A percentile compares a stretch with the other conserved stretches of the same genome.
These are phyloP conservation scores for Pyricularia grisea DNA, from an alignment of 2,329 filamentous ascomycete genomes.

Conservation along the genomic window DNA sequence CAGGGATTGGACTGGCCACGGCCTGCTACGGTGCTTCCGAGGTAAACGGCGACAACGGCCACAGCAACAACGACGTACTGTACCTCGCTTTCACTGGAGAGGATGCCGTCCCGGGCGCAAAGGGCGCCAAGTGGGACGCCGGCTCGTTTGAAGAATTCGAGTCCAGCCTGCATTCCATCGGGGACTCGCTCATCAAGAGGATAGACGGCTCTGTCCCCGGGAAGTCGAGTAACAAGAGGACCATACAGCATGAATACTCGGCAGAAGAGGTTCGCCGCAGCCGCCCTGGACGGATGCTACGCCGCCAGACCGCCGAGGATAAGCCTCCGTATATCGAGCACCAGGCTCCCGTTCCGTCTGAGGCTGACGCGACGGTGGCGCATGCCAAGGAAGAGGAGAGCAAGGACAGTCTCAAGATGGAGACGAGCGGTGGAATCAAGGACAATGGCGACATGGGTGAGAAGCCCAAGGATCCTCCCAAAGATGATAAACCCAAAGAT, in stretches of 20 bases:
- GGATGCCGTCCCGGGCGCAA: constrained; percentile 45
- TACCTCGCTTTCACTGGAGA: constrained; percentile 51
- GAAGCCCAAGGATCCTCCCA: not conserved
- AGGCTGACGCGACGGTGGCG: not conserved
- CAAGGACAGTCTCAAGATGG: not conserved
- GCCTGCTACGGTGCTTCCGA: constrained; percentile 34
- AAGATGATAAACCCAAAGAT: not conserved
- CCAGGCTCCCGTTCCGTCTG: not conserved
- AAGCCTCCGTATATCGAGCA: no score
- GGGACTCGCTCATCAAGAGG: constrained; percentile 38
- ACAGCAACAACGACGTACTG: constrained; percentile 47
- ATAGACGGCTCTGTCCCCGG: constrained; percentile 15
- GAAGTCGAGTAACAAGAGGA: not conserved
- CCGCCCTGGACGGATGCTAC: not conserved
- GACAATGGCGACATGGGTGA: not conserved
- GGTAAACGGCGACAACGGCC: constrained; percentile 46
- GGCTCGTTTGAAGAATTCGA: constrained; percentile 38
- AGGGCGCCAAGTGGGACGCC: constrained; percentile 45
- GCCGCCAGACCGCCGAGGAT: not conserved
- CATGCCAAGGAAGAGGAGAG: not conserved
- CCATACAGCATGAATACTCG: not conserved
- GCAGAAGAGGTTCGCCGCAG: not conserved
- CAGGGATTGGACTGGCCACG: constrained; percentile 35
- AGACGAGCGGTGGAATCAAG: not conserved
- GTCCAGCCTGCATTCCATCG: constrained; percentile 38